Evolutionary conservation across 306 rosid genomes (phyloP).

Genomic region (Calophaca sinica): DNA sequence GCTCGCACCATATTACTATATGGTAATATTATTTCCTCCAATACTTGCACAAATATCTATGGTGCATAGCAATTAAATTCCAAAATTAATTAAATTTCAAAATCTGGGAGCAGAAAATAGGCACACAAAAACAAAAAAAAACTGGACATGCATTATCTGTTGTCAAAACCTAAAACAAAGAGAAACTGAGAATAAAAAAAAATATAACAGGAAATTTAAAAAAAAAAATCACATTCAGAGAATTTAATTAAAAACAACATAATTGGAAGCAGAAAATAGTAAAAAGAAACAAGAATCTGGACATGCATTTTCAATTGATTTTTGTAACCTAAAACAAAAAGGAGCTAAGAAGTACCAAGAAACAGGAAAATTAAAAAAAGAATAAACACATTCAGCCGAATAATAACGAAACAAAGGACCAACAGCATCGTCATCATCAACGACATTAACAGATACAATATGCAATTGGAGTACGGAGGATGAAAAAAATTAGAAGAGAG

Average conservation of each 20-base stretch:
- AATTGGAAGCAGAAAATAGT: neutral
- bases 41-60: no score
- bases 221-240: neutral
- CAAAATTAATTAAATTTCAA: no score
- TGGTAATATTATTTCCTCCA: no score
- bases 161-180: neutral
- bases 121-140: neutral
- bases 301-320: neutral
- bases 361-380: neutral
- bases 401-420: neutral
- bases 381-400: neutral
- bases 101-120: no score
- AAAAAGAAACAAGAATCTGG: neutral
- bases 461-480: neutral
- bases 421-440: neutral
- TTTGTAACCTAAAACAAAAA: constrained; percentile 20
- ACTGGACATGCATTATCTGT: neutral
- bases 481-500: neutral
- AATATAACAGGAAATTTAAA: neutral
- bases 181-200: neutral
- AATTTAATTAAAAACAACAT: neutral
- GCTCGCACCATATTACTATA: no score
- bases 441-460: neutral
- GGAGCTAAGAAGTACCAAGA: neutral
- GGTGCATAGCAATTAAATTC: no score